Evolutionary conservation across 805 yeast species (phyloP), one percentile per base, ranked within the genome.

Genomic region (Pichia californica): DNA sequence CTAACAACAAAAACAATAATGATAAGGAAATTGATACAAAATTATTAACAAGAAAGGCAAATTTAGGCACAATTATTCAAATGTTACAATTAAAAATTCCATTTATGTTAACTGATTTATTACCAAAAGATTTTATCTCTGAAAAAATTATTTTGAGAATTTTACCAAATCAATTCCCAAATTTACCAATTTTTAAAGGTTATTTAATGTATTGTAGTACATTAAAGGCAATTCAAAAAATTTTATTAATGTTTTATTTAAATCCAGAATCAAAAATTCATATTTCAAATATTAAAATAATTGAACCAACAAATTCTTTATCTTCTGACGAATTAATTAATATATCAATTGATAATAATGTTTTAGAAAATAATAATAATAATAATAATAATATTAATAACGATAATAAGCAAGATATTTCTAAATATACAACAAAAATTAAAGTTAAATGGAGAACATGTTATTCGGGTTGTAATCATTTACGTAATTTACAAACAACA

Each of bases 371-470:
- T 3, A 36, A 36, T 6, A 30, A 36, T 7, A 9, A 10, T 14
- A 30, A 41, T 8, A 25, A 15, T 14, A 5, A 16, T 9, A 14
- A 39, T 3, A 30, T n/a, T 23, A 23, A 23, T 23, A 23, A 23
- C 4, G 46, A 39, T 19, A 10, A 23, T 15, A 27, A 31, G 23
- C 53, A 45, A 25, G 54, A 51, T 7, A 35, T 69, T 2, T 67
- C 66, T 35, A 63, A 60, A 4, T 61, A 62, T 40, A 60, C 79
- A 5, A 71, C 79, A 5, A 77, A 77, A 49, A 62, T 79, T 10
- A 62, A 70, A 35, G 58, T 79, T 13, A 66, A 79, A 46, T 79
- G 83, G 83, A 62, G 70, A 32, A 78, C 83, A 1, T 77, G 83
- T 51, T 56, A 64, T 6, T 72, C 70, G 30, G 74, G 74, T 2